Conservation (phyloP, 805 yeast genomes). For the Ogataea saltuana region DNA sequence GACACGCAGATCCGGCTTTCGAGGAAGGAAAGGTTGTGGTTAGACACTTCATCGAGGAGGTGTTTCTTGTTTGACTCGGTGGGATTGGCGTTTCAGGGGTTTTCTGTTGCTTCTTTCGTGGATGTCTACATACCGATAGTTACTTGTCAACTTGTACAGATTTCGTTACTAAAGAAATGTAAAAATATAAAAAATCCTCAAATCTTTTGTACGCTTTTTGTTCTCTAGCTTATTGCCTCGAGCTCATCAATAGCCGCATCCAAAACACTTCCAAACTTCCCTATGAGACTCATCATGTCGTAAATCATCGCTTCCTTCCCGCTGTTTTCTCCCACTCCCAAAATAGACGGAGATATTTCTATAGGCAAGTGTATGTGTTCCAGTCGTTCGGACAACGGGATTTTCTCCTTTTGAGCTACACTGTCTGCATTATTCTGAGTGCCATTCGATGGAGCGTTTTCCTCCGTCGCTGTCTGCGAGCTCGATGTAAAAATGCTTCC, state of each 20-base stretch:
- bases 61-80: constrained; percentile 28
- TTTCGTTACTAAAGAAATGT: background rate
- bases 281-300: constrained; percentile 28
- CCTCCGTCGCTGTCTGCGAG: background rate
- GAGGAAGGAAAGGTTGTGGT: constrained; percentile 72
- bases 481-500: background rate
- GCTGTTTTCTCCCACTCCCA: constrained; percentile 4
- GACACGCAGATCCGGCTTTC: constrained; percentile 55
- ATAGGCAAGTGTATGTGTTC: constrained; percentile 10
- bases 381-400: constrained; percentile 6
- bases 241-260: constrained; percentile 35
- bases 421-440: no score
- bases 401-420: constrained; percentile 2
- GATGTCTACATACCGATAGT: no score
- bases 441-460: no score
- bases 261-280: constrained; percentile 29
- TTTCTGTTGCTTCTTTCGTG: no score
- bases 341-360: constrained; percentile 8
- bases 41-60: constrained; percentile 58
- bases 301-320: constrained; percentile 13
- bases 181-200: background rate
- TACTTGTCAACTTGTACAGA: background rate
- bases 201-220: background rate
- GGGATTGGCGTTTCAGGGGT: no score
- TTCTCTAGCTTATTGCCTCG: background rate